Conservation (phyloP, 352 stramenopile species). For the Phytophthora litchii region DNA sequence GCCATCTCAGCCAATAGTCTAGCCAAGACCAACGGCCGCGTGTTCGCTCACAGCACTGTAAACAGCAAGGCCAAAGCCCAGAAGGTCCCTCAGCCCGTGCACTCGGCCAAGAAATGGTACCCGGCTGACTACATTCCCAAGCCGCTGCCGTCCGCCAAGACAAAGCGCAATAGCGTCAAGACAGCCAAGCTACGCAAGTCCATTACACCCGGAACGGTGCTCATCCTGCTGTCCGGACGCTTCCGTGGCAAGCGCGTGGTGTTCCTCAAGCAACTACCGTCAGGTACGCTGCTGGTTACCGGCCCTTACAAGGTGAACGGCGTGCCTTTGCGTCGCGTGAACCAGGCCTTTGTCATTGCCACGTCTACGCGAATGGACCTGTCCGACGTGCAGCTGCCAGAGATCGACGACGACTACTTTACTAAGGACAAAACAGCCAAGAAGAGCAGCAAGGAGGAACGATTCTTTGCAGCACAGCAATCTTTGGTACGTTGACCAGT, state of each 20-base stretch:
- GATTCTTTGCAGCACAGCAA: constrained; percentile 89
- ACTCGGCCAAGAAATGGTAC: constrained; percentile 92
- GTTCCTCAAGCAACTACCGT: constrained; percentile 98
- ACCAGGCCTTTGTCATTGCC: constrained; percentile 99
- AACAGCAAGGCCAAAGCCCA: constrained; percentile 28
- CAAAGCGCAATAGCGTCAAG: constrained; percentile 79
- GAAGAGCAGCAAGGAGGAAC: constrained; percentile 84
- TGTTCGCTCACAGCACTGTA: constrained; percentile 40
- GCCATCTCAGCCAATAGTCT: constrained; percentile 74
- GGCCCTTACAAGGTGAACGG: constrained; percentile 99
- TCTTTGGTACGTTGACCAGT: constrained; percentile 39
- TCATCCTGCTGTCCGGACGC: constrained; percentile 97
- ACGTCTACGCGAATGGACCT: constrained; percentile 98
- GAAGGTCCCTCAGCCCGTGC: constrained; percentile 60
- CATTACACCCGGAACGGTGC: constrained; percentile 96
- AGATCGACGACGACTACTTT: constrained; percentile 96
- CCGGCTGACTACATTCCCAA: constrained; percentile 71
- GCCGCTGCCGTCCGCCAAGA: constrained; percentile 66
- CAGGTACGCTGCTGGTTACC: constrained; percentile 96
- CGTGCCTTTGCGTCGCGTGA: constrained; percentile 97
- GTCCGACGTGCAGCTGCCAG: constrained; percentile 86
- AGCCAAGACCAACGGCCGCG: constrained; percentile 62
- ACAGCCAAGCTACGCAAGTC: constrained; percentile 94
- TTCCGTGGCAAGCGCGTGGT: constrained; percentile 98
- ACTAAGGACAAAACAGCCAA: constrained; percentile 68